A percentile compares a stretch with the other conserved stretches of the same genome.
phyloP scores from a whole-genome alignment of 305 asterid genomes.

The Stenogyne calaminthoides region DNA sequence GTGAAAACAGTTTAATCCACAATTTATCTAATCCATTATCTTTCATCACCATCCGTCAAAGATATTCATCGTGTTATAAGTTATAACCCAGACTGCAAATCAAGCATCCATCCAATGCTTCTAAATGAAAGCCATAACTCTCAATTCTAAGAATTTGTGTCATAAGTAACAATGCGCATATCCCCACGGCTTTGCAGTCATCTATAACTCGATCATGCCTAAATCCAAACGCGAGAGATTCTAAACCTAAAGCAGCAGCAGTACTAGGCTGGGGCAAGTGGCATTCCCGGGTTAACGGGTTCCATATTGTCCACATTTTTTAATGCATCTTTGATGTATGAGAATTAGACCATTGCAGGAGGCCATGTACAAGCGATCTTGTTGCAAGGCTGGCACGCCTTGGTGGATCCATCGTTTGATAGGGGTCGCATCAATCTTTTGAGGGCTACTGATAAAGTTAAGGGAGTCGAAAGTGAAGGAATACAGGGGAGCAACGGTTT shows the following conservation, averaged over 20 bases:
- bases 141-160: background rate
- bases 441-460: background rate
- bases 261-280: background rate
- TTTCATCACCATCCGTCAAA: background rate
- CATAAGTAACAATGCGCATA: background rate
- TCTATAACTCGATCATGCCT: slow-evolving; percentile 11
- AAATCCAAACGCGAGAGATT: background rate
- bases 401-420: no score
- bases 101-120: background rate
- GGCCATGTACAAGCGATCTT: background rate
- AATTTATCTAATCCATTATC: no score
- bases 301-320: no score
- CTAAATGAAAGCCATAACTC: background rate
- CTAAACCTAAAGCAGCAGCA: no score
- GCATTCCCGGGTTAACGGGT: slow-evolving; percentile 11
- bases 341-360: slow-evolving; percentile 22
- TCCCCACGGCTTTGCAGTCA: background rate
- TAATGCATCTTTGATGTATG: no score
- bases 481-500: background rate
- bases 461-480: background rate
- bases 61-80: background rate
- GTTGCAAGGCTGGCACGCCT: no score
- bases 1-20: no score
- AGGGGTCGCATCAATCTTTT: background rate
- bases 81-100: background rate